These are phyloP conservation scores for Yamadazyma laniorum DNA, from an alignment of 805 yeast species.

Conservation along the genomic window DNA sequence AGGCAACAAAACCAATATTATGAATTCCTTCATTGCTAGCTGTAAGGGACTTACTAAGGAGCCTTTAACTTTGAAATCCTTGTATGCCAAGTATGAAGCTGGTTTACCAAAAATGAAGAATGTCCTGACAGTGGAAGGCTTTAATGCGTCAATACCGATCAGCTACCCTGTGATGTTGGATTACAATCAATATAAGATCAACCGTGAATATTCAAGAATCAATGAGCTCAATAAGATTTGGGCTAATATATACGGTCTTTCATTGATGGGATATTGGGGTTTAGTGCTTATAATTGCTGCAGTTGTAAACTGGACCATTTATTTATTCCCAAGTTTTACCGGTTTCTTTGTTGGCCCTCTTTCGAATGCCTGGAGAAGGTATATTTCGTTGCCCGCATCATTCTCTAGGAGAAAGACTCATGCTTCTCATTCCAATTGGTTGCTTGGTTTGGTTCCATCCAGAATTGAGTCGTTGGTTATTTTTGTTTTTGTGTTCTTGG, in stretches of 20 bases:
- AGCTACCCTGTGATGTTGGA: constrained; percentile 12
- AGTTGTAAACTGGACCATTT: constrained; percentile 22
- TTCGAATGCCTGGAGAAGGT: constrained; percentile 18
- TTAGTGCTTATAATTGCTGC: constrained; percentile 35
- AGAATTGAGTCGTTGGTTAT: constrained; percentile 47
- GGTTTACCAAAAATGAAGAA: constrained; percentile 9
- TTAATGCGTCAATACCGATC: constrained; percentile 7
- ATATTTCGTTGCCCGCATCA: constrained; percentile 19
- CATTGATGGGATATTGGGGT: constrained; percentile 39
- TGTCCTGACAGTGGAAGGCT: constrained; percentile 14
- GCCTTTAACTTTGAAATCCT: constrained; percentile 10
- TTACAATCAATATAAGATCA: not conserved
- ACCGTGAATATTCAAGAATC: constrained; percentile 1
- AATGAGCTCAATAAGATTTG: constrained; percentile 18
- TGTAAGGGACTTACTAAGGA: constrained; percentile 12
- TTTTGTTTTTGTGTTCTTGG: constrained; percentile 26
- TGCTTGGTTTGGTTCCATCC: constrained; percentile 41
- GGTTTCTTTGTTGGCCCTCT: constrained; percentile 17
- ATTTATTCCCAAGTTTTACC: constrained; percentile 21
- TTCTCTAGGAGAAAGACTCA: constrained; percentile 15
- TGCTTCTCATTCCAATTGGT: constrained; percentile 12
- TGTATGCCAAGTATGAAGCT: constrained; percentile 16
- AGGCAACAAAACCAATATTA: constrained; percentile 14
- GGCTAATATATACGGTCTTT: constrained; percentile 31
- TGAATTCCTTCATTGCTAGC: constrained; percentile 13